A percentile compares a stretch with the other conserved stretches of the same genome.
These are phyloP conservation scores for Mycocentrospora acerina DNA, from an alignment of 2,329 filamentous ascomycete genomes.

Conservation along the genomic window DNA sequence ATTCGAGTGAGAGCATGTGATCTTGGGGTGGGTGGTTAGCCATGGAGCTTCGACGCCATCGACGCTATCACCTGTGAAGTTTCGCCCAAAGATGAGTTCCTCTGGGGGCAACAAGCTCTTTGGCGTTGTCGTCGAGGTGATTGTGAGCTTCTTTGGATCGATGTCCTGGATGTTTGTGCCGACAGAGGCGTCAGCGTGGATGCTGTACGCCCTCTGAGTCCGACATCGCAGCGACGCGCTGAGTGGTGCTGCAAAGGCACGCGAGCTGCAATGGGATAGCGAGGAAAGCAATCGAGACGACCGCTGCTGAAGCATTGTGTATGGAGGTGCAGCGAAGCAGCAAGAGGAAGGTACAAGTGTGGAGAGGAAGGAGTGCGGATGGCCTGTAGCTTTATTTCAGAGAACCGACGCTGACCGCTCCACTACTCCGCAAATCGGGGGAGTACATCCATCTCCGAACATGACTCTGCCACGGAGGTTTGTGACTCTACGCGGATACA, in stretches of 20 bases:
- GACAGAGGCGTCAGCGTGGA: constrained; percentile 49
- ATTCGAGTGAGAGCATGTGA: constrained; percentile 95
- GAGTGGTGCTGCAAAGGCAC: constrained; percentile 37
- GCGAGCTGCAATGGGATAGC: constrained; percentile 28
- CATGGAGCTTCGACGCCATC: constrained; percentile 2
- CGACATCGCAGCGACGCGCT: constrained; percentile 48
- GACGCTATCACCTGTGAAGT: constrained; percentile 73
- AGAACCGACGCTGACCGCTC: constrained; percentile 32
- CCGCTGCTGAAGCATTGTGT: constrained; percentile 41
- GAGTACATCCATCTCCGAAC: constrained; percentile 11
- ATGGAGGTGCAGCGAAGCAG: constrained; percentile 11
- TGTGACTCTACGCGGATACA: too few relatives aligned
- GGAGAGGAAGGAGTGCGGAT: constrained; percentile 10
- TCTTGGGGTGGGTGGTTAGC: constrained; percentile 57
- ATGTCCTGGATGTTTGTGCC: constrained; percentile 64
- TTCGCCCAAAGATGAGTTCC: constrained; percentile 84
- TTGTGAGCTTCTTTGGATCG: constrained; percentile 72
- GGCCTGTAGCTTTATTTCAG: constrained; percentile 21
- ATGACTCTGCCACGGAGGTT: too few relatives aligned
- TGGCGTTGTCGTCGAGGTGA: constrained; percentile 74
- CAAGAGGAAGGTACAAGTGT: constrained; percentile 12
- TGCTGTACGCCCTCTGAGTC: constrained; percentile 50
- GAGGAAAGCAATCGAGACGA: constrained; percentile 38
- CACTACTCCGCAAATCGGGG: constrained; percentile 9
- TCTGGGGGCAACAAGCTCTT: constrained; percentile 73